Conservation (phyloP, 352 stramenopile genomes). For the Globisporangium orthogonon region DNA sequence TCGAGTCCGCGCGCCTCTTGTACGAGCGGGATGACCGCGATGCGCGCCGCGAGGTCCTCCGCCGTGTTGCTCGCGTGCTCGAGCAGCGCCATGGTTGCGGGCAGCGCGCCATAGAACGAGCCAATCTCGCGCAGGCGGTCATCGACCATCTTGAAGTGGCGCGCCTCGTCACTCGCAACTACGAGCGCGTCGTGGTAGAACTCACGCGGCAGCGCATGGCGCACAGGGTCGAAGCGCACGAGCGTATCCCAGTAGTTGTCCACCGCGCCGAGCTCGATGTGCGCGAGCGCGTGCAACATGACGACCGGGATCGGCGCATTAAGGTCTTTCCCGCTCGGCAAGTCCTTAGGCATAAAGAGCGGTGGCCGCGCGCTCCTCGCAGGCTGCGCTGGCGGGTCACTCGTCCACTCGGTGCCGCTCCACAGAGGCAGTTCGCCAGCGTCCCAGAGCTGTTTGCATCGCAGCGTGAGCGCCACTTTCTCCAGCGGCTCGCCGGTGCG, state of each 20-base stretch:
- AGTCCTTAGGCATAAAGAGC: slow-evolving; percentile 60
- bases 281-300: slow-evolving; percentile 79
- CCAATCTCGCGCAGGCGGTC: slow-evolving; percentile 49
- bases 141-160: slow-evolving; percentile 80
- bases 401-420: slow-evolving; percentile 21
- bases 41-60: slow-evolving; percentile 50
- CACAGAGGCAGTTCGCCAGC: slow-evolving; percentile 32
- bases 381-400: slow-evolving; percentile 37
- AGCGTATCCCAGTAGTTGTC: slow-evolving; percentile 88
- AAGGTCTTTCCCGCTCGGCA: slow-evolving; percentile 66
- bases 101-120: slow-evolving; percentile 60
- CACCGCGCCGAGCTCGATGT: slow-evolving; percentile 83
- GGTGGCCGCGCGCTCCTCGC: slow-evolving; percentile 34
- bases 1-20: slow-evolving; percentile 76
- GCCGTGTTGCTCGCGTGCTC: slow-evolving; percentile 72
- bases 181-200: slow-evolving; percentile 77
- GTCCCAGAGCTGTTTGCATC: slow-evolving; percentile 44
- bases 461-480: slow-evolving; percentile 59
- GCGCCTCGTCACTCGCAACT: slow-evolving; percentile 65
- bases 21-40: slow-evolving; percentile 76
- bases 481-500: slow-evolving; percentile 34
- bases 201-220: slow-evolving; percentile 33
- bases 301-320: slow-evolving; percentile 53
- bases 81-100: slow-evolving; percentile 58
- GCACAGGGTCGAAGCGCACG: slow-evolving; percentile 62